Percentiles rank a stretch among this genome's conserved stretches.
Conservation (phyloP, 2,329 filamentous ascomycete species). For the Onygena corvina region DNA sequence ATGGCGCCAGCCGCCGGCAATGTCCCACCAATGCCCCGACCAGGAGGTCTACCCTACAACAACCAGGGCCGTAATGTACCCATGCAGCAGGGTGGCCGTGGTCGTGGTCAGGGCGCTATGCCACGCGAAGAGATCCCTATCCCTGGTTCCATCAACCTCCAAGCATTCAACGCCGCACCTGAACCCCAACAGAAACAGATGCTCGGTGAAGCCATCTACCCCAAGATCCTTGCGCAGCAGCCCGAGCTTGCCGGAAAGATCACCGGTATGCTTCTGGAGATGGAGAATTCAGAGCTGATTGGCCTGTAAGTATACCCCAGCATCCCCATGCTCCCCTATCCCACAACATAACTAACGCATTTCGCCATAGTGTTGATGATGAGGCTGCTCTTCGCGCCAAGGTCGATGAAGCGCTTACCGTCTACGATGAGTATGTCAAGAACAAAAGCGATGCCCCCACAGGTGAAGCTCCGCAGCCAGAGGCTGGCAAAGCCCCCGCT, state of each 20-base stretch:
- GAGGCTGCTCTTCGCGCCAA: slow-evolving; percentile 80
- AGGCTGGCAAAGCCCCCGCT: slow-evolving; percentile 30
- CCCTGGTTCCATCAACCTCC: slow-evolving; percentile 38
- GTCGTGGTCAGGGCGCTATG: slow-evolving; percentile 25
- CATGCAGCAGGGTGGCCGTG: slow-evolving; percentile 28
- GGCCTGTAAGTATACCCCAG: slow-evolving; percentile 63
- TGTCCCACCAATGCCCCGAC: slow-evolving; percentile 34
- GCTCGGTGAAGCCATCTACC: slow-evolving; percentile 93
- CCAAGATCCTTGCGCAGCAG: slow-evolving; percentile 93
- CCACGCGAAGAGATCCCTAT: slow-evolving; percentile 29
- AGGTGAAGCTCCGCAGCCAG: slow-evolving; percentile 35
- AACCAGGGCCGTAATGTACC: slow-evolving; percentile 34
- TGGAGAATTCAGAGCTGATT: slow-evolving; percentile 92
- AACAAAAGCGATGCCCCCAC: slow-evolving; percentile 46
- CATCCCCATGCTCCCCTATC: neutral
- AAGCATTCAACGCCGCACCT: slow-evolving; percentile 40
- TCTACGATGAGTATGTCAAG: slow-evolving; percentile 99
- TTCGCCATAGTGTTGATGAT: slow-evolving; percentile 60
- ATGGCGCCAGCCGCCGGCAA: slow-evolving; percentile 54
- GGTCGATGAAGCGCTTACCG: slow-evolving; percentile 91
- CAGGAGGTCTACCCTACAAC: slow-evolving; percentile 35
- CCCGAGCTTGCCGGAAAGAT: slow-evolving; percentile 97
- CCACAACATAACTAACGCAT: neutral
- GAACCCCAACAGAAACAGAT: slow-evolving; percentile 93
- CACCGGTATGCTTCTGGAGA: slow-evolving; percentile 98